Base-by-base conservation (phyloP, 768 basidiomycete species). In the Lactifluus hygrophoroides region DNA sequence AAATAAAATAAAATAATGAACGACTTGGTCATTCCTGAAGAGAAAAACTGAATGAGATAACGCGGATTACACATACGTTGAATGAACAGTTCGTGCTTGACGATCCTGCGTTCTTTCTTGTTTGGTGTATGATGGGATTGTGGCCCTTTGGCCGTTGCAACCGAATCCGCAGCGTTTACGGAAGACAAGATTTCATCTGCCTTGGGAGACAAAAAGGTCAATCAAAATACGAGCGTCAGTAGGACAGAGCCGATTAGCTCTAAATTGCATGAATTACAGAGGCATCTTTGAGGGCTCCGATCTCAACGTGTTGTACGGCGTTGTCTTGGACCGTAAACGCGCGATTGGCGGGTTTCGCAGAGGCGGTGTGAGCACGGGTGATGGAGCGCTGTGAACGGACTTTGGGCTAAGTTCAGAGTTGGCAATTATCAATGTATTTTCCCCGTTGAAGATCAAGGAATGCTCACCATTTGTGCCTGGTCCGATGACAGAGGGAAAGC, bases 61-160 rank as follows among this genome's bases (percentile, higher is more conserved):
- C 11, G 40, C 21, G 42, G 47, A 37, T 13, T 11, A 16, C 13
- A 63, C 75, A 37, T 63, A 88, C 88, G 82, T 73, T 83, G 76
- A 44, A 89, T 67, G 64, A 91, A 86, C 3, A 81, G 76, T 61
- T 87, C 81, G 50, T 82, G 83, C 68, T 84, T 90, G 54, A 81
- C 63, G 17, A 78, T 75, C 53, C 80, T 79, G 68, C 84, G 89
- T 57, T 80, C 82, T 67, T 85, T 89, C 71, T 91, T 91, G 61
- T 70, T 80, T 48, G 58, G 34, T n/a, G 14, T 46, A 7, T 62
- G 59, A 23, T 51, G 59, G 25, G 63, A 55, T 19, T 58, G 30
- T 19, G 42, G 42, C 2, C 21, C 21, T 11, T 23, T n/a, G 1
- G 54, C n/a, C 66, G 37, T 73, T 71, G 13, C 5, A 35, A 35